A percentile compares a stretch with the other conserved stretches of the same genome.
These are phyloP conservation scores for Ogataea neopini DNA, from an alignment of 805 yeast genomes.

Conservation along the genomic window DNA sequence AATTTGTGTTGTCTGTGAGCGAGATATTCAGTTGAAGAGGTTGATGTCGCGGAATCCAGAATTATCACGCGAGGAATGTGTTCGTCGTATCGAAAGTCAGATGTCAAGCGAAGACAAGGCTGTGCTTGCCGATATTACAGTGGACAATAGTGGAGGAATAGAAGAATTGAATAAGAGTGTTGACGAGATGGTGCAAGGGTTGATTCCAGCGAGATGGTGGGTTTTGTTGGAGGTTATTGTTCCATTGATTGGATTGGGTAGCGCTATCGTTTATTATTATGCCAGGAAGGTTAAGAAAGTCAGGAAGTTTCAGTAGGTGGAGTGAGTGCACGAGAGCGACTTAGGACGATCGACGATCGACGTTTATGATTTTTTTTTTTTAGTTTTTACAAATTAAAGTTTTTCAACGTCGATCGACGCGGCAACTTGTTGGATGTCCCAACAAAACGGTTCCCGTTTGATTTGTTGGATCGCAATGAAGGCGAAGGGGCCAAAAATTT, in stretches of 20 bases:
- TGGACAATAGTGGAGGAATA: conserved; percentile 58
- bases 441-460: conserved; percentile 11
- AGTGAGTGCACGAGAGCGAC: no score
- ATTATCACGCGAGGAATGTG: conserved; percentile 63
- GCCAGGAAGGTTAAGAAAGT: neutral
- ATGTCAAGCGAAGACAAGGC: conserved; percentile 63
- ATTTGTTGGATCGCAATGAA: conserved; percentile 6
- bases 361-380: neutral
- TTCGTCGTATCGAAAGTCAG: conserved; percentile 73
- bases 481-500: conserved; percentile 6
- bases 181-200: conserved; percentile 38
- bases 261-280: conserved; percentile 1
- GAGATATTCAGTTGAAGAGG: conserved; percentile 60
- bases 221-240: conserved; percentile 18
- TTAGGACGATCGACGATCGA: neutral
- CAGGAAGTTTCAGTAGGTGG: neutral
- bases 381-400: no score
- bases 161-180: conserved; percentile 46
- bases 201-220: conserved; percentile 39
- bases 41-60: conserved; percentile 67
- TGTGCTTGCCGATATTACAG: conserved; percentile 59
- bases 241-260: conserved; percentile 21
- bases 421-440: conserved; percentile 16
- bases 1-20: conserved; percentile 65
- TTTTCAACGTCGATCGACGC: conserved; percentile 3